A percentile compares a stretch with the other conserved stretches of the same genome.
Evolutionary conservation across 495 filamentous ascomycete species (phyloP).

Genomic region (Penicillium coprophilum): DNA sequence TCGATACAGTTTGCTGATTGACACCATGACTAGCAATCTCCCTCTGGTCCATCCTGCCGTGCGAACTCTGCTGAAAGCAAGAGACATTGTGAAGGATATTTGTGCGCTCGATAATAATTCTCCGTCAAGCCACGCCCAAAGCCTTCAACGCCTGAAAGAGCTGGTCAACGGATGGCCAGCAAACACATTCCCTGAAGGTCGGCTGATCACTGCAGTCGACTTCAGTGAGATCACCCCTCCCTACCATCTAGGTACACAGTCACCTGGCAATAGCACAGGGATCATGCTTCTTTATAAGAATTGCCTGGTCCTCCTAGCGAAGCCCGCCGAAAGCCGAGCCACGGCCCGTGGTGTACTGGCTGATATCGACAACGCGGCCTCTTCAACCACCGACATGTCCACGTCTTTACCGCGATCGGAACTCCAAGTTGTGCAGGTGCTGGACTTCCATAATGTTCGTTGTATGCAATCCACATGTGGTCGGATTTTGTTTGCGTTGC

Average conservation of each 20-base stretch:
- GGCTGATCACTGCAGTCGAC: conserved; percentile 83
- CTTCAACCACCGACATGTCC: conserved; percentile 47
- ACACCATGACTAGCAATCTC: conserved; percentile 83
- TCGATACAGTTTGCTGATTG: conserved; percentile 92
- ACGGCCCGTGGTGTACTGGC: conserved; percentile 77
- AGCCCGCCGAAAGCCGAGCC: conserved; percentile 55
- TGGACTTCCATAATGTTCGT: conserved; percentile 66
- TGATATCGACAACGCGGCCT: conserved; percentile 65
- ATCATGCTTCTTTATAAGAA: conserved; percentile 86
- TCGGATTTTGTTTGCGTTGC: conserved; percentile 68
- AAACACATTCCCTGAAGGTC: conserved; percentile 67
- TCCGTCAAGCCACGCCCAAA: conserved; percentile 63
- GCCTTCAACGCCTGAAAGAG: conserved; percentile 68
- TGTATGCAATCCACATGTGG: conserved; percentile 78
- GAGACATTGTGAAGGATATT: conserved; percentile 91
- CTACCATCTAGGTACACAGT: conserved; percentile 51
- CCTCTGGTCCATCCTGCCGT: conserved; percentile 82
- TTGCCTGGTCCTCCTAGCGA: conserved; percentile 72
- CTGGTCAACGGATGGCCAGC: conserved; percentile 80
- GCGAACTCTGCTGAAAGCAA: conserved; percentile 73
- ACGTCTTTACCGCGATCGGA: conserved; percentile 46
- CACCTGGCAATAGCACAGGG: conserved; percentile 49
- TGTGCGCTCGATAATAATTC: conserved; percentile 77
- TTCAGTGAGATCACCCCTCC: conserved; percentile 75
- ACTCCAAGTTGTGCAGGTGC: conserved; percentile 70